Percentiles rank a stretch among this genome's conserved stretches.
Conservation (phyloP, 768 basidiomycete species). For the Lactifluus piperatus region DNA sequence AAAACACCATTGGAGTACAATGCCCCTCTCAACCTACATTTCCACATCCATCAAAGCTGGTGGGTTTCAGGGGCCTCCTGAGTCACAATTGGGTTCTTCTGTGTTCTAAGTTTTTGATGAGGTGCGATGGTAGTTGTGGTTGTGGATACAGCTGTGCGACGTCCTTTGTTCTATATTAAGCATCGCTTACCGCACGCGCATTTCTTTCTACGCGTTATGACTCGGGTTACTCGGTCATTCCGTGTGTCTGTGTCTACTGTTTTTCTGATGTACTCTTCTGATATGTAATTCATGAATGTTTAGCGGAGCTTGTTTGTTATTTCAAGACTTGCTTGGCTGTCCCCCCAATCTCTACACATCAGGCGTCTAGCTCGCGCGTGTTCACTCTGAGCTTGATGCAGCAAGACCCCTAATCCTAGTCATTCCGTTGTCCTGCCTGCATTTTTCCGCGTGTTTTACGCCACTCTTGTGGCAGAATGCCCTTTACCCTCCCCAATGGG, state of each 20-base stretch:
- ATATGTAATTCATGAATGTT: too few species aligned
- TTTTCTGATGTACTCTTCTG: too few species aligned
- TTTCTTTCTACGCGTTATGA: too few species aligned
- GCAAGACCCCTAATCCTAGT: not conserved
- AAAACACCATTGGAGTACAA: not conserved
- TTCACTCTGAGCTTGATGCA: not conserved
- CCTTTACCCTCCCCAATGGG: not conserved
- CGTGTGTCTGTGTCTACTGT: too few species aligned
- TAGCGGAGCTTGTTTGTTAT: not conserved
- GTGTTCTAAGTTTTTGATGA: not conserved
- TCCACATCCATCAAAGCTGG: not conserved
- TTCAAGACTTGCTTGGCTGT: not conserved
- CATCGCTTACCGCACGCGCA: not conserved
- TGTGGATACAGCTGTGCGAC: constrained; percentile 4
- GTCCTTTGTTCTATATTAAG: too few species aligned
- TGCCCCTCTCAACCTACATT: not conserved
- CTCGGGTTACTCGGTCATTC: too few species aligned
- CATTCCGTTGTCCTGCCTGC: not conserved
- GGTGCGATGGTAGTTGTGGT: not conserved
- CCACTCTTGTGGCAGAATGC: not conserved
- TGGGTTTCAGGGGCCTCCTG: not conserved
- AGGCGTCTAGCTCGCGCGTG: not conserved
- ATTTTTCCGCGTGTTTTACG: constrained; percentile 1
- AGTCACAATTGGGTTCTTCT: constrained; percentile 4
- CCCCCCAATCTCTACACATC: not conserved